Percentiles rank a stretch among this genome's conserved stretches.
Conservation (phyloP, 2,329 filamentous ascomycete species). For the Alternaria alternata region DNA sequence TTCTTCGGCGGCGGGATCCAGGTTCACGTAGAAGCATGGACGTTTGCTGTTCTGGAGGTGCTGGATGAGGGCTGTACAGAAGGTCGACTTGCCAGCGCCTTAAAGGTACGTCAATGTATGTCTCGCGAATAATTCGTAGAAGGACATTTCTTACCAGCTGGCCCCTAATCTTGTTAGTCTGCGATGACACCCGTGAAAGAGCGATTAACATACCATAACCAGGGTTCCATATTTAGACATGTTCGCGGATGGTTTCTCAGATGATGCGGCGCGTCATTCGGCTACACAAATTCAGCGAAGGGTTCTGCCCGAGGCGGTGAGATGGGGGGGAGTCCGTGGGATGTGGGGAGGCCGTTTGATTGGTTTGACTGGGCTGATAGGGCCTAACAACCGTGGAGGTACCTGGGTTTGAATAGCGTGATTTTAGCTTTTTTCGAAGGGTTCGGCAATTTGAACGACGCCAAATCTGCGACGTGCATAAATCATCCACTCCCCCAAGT, state of each 20-base stretch:
- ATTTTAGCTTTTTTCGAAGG: no score
- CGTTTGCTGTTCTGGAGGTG: conserved; percentile 89
- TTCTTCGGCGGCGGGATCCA: conserved; percentile 92
- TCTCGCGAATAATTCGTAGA: no score
- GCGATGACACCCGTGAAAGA: not conserved
- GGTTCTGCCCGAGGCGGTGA: conserved; percentile 14
- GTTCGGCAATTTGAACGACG: conserved; percentile 37
- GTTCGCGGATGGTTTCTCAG: conserved; percentile 30
- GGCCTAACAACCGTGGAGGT: no score
- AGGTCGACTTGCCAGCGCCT: conserved; percentile 93
- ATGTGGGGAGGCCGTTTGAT: conserved; percentile 16
- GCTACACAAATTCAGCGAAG: not conserved
- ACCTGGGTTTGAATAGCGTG: no score
- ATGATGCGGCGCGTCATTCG: conserved; percentile 13
- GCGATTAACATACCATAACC: conserved; percentile 70
- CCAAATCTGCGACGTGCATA: not conserved
- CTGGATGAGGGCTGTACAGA: conserved; percentile 91
- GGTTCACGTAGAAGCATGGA: conserved; percentile 97
- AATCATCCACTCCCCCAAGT: conserved; percentile 34
- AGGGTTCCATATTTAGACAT: conserved; percentile 97
- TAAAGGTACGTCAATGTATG: no score
- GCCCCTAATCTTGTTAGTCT: conserved; percentile 62
- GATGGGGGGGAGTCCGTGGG: not conserved
- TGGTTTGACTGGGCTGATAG: not conserved
- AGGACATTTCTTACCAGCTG: conserved; percentile 63